Conservation (phyloP, 1,139 yeast species). For the Geotrichum macrosporum region DNA sequence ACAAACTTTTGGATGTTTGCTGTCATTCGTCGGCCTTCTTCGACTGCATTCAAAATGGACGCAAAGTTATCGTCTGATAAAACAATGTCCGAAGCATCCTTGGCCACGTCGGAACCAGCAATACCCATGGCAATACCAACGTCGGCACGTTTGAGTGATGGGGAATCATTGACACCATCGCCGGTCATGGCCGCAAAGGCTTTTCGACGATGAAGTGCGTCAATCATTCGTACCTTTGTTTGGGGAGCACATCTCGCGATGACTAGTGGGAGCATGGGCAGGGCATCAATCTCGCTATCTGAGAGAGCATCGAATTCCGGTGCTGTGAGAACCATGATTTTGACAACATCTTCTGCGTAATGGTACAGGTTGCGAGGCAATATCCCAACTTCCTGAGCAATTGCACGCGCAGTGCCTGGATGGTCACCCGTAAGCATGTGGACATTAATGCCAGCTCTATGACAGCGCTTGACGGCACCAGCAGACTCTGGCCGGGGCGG, state of each 20-base stretch:
- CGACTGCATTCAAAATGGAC: constrained; percentile 85
- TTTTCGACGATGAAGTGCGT: constrained; percentile 86
- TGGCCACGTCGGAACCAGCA: constrained; percentile 96
- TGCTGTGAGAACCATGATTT: constrained; percentile 48
- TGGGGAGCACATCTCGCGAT: constrained; percentile 97
- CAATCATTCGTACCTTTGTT: constrained; percentile 85
- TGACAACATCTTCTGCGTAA: no score
- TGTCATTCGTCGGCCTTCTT: constrained; percentile 95
- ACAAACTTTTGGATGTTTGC: constrained; percentile 89
- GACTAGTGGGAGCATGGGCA: constrained; percentile 77
- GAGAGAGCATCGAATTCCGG: constrained; percentile 61
- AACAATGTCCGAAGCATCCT: constrained; percentile 98
- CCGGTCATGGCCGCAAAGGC: constrained; percentile 99
- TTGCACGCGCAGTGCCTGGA: constrained; percentile 85
- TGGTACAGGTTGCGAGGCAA: no score
- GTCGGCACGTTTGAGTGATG: constrained; percentile 95
- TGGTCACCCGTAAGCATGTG: constrained; percentile 98
- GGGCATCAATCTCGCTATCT: constrained; percentile 64
- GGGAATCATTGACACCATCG: constrained; percentile 98
- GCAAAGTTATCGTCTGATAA: constrained; percentile 94
- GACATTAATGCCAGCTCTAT: constrained; percentile 91
- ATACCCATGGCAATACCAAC: constrained; percentile 98
- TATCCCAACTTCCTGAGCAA: constrained; percentile 90
- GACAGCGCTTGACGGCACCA: constrained; percentile 62
- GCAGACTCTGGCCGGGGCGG: constrained; percentile 90